A percentile compares a stretch with the other conserved stretches of the same genome.
These are phyloP conservation scores for Linum usitatissimum DNA, from an alignment of 345 rosid genomes.

Conservation along the genomic window DNA sequence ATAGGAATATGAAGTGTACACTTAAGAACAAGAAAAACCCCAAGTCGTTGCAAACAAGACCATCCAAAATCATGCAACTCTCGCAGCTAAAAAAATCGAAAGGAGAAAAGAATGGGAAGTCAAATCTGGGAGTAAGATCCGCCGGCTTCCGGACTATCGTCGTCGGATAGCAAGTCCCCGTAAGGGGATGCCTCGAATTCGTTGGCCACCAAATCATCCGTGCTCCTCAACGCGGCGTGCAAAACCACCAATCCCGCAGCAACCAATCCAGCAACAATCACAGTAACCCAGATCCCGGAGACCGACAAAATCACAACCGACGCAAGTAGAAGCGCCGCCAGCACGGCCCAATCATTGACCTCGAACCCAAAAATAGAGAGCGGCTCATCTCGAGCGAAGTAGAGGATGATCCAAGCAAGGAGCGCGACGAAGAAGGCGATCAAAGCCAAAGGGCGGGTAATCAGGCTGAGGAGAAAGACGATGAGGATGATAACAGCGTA, in stretches of 20 bases:
- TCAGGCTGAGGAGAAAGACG: slow-evolving; percentile 34
- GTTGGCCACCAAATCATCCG: slow-evolving; percentile 56
- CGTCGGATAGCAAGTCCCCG: slow-evolving; percentile 36
- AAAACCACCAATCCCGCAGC: slow-evolving; percentile 30
- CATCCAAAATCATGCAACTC: too few relatives aligned
- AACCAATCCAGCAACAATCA: slow-evolving; percentile 27
- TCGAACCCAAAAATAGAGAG: slow-evolving; percentile 27
- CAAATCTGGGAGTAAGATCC: slow-evolving; percentile 33
- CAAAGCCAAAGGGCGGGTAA: slow-evolving; percentile 46
- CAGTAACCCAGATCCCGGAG: slow-evolving; percentile 43
- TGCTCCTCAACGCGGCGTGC: slow-evolving; percentile 48
- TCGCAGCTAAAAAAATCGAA: too few relatives aligned
- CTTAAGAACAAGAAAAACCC: too few relatives aligned
- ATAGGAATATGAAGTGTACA: too few relatives aligned
- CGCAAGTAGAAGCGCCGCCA: slow-evolving; percentile 25
- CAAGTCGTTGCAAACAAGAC: too few relatives aligned
- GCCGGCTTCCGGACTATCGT: slow-evolving; percentile 27
- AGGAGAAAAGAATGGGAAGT: background rate
- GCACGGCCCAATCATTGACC: slow-evolving; percentile 35
- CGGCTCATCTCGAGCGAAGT: slow-evolving; percentile 54
- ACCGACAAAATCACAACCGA: slow-evolving; percentile 29
- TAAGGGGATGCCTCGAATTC: slow-evolving; percentile 48
- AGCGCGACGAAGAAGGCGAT: slow-evolving; percentile 36
- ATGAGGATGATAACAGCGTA: slow-evolving; percentile 32
- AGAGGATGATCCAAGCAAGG: slow-evolving; percentile 56